Evolutionary conservation across 345 rosid species (phyloP).

Genomic region (Hypericum perforatum): DNA sequence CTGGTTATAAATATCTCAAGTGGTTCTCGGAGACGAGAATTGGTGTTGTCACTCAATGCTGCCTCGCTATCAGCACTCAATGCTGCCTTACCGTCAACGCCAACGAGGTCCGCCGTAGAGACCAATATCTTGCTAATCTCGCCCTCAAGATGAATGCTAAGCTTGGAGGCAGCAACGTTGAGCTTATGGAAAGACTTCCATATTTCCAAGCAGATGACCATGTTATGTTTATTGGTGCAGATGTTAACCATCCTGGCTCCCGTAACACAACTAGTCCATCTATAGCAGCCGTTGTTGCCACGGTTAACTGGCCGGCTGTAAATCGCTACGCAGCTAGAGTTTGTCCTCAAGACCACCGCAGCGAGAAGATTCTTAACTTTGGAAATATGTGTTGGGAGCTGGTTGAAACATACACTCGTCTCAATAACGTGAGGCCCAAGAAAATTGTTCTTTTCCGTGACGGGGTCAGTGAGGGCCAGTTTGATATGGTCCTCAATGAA

Average conservation of each 20-base stretch:
- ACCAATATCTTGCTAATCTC: slow-evolving; percentile 67
- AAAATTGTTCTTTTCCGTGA: slow-evolving; percentile 73
- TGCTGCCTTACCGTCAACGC: slow-evolving; percentile 52
- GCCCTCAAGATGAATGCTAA: slow-evolving; percentile 87
- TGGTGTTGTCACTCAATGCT: slow-evolving; percentile 83
- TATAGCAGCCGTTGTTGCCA: slow-evolving; percentile 76
- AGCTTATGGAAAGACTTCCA: slow-evolving; percentile 47
- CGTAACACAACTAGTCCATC: slow-evolving; percentile 53
- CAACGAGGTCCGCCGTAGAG: slow-evolving; percentile 20
- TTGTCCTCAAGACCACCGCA: slow-evolving; percentile 47
- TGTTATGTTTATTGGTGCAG: slow-evolving; percentile 87
- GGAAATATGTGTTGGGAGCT: slow-evolving; percentile 68
- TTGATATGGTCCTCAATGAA: slow-evolving; percentile 71
- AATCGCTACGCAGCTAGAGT: slow-evolving; percentile 73
- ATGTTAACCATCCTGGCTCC: slow-evolving; percentile 79
- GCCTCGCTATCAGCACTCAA: slow-evolving; percentile 68
- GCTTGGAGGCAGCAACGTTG: slow-evolving; percentile 90
- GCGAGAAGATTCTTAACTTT: slow-evolving; percentile 55
- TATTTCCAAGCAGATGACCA: slow-evolving; percentile 30
- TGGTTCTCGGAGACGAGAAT: slow-evolving; percentile 75
- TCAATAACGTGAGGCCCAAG: slow-evolving; percentile 37
- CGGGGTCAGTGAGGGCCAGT: slow-evolving; percentile 80
- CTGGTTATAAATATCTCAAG: slow-evolving; percentile 73
- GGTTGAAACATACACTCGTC: slow-evolving; percentile 29
- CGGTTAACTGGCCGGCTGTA: slow-evolving; percentile 82